Evolutionary conservation across 805 yeast species (phyloP).

Genomic region (Lachancea waltii): DNA sequence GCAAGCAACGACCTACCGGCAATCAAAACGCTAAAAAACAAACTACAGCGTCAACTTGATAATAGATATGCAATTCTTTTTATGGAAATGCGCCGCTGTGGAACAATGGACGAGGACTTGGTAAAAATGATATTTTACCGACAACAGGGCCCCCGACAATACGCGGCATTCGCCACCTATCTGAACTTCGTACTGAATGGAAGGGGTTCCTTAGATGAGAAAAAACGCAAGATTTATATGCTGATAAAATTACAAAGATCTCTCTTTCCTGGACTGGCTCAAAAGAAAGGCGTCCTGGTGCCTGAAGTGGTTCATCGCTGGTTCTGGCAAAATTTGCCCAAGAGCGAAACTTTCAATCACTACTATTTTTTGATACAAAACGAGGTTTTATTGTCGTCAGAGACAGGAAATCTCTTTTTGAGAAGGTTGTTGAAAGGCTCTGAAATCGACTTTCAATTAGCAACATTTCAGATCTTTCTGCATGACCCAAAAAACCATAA

Average conservation of each 20-base stretch:
- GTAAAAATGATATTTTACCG: constrained; percentile 13
- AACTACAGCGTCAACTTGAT: constrained; percentile 11
- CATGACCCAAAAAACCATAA: constrained; percentile 12
- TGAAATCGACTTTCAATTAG: constrained; percentile 23
- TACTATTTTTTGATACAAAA: constrained; percentile 23
- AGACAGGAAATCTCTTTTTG: constrained; percentile 12
- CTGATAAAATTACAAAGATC: constrained; percentile 19
- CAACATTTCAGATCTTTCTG: constrained; percentile 24
- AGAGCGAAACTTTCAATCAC: constrained; percentile 18
- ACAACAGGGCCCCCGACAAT: constrained; percentile 13
- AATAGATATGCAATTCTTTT: constrained; percentile 8
- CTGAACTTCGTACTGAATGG: constrained; percentile 5
- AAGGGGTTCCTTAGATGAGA: constrained; percentile 5
- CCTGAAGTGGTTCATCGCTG: constrained; percentile 24
- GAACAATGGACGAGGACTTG: constrained; percentile 3
- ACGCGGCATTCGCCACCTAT: constrained; percentile 9
- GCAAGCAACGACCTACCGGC: background rate
- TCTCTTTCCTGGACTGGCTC: constrained; percentile 13
- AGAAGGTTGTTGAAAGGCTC: constrained; percentile 24
- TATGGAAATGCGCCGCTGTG: constrained; percentile 4
- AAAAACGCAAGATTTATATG: constrained; percentile 14
- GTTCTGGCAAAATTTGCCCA: constrained; percentile 21
- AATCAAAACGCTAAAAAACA: constrained; percentile 15
- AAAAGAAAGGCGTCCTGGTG: constrained; percentile 12
- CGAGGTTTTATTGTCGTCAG: constrained; percentile 18